A percentile compares a stretch with the other conserved stretches of the same genome.
Conservation (phyloP, 495 filamentous ascomycete species). For the Oleoguttula mirabilis region DNA sequence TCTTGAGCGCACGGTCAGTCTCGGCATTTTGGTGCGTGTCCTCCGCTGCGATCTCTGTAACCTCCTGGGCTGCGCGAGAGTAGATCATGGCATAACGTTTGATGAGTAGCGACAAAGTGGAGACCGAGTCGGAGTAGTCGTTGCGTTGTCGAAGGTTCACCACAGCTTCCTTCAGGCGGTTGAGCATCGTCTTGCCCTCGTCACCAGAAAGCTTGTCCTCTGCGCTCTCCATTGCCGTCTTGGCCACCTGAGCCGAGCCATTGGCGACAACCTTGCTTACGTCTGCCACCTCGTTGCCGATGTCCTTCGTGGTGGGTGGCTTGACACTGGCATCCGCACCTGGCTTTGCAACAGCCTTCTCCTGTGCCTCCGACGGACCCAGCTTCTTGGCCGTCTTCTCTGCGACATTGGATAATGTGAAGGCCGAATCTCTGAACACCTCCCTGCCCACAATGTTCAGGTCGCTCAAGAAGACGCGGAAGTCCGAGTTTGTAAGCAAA, state of each 20-base stretch:
- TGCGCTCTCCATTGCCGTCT: slow-evolving; percentile 52
- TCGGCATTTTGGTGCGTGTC: slow-evolving; percentile 62
- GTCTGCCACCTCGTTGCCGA: slow-evolving; percentile 50
- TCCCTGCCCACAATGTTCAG: slow-evolving; percentile 66
- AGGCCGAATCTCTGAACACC: slow-evolving; percentile 77
- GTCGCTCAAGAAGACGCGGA: slow-evolving; percentile 77
- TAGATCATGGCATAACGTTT: slow-evolving; percentile 69
- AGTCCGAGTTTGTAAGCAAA: slow-evolving; percentile 79
- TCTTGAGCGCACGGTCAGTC: slow-evolving; percentile 59
- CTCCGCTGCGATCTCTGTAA: slow-evolving; percentile 49
- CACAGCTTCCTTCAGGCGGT: slow-evolving; percentile 67
- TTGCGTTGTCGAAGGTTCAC: slow-evolving; percentile 57
- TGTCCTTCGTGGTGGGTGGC: slow-evolving; percentile 44
- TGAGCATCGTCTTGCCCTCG: slow-evolving; percentile 59
- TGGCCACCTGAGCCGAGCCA: slow-evolving; percentile 52
- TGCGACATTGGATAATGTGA: slow-evolving; percentile 59
- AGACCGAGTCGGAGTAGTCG: slow-evolving; percentile 78
- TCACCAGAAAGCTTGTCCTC: slow-evolving; percentile 55
- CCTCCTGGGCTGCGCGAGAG: slow-evolving; percentile 53
- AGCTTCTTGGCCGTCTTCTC: slow-evolving; percentile 58
- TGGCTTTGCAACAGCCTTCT: slow-evolving; percentile 44
- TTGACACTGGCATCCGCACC: slow-evolving; percentile 39
- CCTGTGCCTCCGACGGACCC: slow-evolving; percentile 52
- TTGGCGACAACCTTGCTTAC: slow-evolving; percentile 50
- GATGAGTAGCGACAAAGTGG: slow-evolving; percentile 60